Conservation (phyloP, 345 rosid species). For the Melastoma malabathricum region DNA sequence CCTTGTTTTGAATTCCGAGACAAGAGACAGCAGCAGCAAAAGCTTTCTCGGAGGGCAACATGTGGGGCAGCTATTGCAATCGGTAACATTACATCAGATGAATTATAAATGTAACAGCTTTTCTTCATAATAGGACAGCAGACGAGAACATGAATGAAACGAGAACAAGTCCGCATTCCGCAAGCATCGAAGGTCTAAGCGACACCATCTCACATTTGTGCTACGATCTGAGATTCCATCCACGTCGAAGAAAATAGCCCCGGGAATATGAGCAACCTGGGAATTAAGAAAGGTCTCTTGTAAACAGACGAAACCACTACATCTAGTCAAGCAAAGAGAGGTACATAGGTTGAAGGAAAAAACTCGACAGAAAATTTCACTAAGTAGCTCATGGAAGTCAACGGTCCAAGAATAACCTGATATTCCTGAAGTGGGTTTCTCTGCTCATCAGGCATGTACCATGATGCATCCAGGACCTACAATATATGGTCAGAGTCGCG, state of each 20-base stretch:
- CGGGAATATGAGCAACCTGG: conserved; percentile 97
- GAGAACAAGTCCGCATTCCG: not conserved
- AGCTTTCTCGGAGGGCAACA: conserved; percentile 93
- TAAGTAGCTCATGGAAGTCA: conserved; percentile 1
- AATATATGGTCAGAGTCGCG: not conserved
- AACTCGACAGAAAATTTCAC: not conserved
- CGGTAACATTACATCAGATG: conserved; percentile 2
- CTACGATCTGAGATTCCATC: conserved; percentile 85
- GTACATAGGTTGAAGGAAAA: no score
- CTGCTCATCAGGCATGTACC: conserved; percentile 99
- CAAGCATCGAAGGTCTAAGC: not conserved
- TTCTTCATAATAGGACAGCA: no score
- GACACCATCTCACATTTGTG: conserved; percentile 41
- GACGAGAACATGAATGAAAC: no score
- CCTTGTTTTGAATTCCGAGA: conserved; percentile 82
- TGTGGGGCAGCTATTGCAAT: conserved; percentile 77
- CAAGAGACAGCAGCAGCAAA: conserved; percentile 96
- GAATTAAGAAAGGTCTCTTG: no score
- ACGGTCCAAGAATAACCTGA: conserved; percentile 23
- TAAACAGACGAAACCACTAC: conserved; percentile 1
- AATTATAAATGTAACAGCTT: not conserved
- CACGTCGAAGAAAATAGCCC: conserved; percentile 89
- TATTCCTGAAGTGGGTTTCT: conserved; percentile 96
- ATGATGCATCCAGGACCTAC: conserved; percentile 90
- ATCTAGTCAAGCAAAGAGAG: not conserved